Base-by-base conservation (phyloP, 495 filamentous ascomycete species). In the Podospora bellae-mahoneyi region DNA sequence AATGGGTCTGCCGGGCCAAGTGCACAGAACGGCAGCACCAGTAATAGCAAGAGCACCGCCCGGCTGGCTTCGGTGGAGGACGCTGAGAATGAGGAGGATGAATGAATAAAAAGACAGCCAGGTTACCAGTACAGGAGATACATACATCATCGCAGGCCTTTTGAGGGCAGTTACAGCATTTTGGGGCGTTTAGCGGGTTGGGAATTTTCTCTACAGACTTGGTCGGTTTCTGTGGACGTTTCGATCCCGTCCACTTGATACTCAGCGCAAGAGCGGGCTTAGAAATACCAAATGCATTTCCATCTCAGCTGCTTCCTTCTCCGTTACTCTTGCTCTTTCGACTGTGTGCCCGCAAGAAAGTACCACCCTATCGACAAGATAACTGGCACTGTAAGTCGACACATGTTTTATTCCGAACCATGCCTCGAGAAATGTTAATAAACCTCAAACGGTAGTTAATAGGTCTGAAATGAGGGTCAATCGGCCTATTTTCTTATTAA, bases 51-150 rank as follows among this genome's bases (percentile, higher is more conserved):
- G 13, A 48, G 39, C 15, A 48, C 39, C 39, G 13, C 39, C 39
- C 13, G 72, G 67, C 77, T 78, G 9, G 81, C 73, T 23, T 79
- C 80, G 5, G 74, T 82, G 19, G 80, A 82, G 65, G 80, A 82
- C 44, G 79, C 70, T 18, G 72, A 74, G 5, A 75, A 77, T 20
- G 75, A 78, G 20, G 76, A 78, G 5, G 72, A 74, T 5, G 67
- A 70, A 18, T 48, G 39, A 48, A 48, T 1, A 48, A 13, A 48
- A 16, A 48, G 39, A 3, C 39, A 48, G 39, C 39, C 2, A 16
- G 39, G 39, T 48, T 48, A 48, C 7, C 39, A 13, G 6, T 13
- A 48, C 39, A 48, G 39, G 39, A 48, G 39, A 10, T 48, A 48
- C 15, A 48, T 48, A 48, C 39, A 48, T 48, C 13, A 48, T 48